A percentile compares a stretch with the other conserved stretches of the same genome.
phyloP scores from a whole-genome alignment of 2,329 filamentous ascomycete species.

The Decorospora gaudefroyi region DNA sequence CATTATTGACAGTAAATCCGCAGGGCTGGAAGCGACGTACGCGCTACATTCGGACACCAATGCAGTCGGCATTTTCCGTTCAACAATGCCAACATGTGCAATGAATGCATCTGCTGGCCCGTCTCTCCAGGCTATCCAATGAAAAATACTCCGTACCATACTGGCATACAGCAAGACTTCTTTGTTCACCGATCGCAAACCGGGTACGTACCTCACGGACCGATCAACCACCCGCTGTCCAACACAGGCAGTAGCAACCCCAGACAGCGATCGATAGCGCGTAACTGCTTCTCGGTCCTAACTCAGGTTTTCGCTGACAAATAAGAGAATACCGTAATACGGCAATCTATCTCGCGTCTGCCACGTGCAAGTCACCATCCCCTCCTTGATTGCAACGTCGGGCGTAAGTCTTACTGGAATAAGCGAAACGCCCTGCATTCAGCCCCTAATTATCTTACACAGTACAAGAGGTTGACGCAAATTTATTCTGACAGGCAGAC shows the following conservation, averaged over 20 bases:
- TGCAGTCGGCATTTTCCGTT: neutral
- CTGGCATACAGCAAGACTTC: too few relatives aligned
- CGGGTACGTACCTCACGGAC: too few relatives aligned
- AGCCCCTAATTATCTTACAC: slow-evolving; percentile 4
- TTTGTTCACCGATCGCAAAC: too few relatives aligned
- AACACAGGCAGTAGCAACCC: neutral
- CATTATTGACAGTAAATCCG: slow-evolving; percentile 6
- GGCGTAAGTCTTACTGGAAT: slow-evolving; percentile 4
- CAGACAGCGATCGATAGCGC: slow-evolving; percentile 1
- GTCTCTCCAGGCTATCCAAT: too few relatives aligned
- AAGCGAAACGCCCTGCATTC: slow-evolving; percentile 15
- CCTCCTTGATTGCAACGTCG: too few relatives aligned
- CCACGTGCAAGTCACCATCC: slow-evolving; percentile 4
- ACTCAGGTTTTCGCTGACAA: too few relatives aligned
- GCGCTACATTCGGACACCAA: slow-evolving; percentile 5
- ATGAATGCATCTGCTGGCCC: too few relatives aligned
- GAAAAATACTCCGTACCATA: too few relatives aligned
- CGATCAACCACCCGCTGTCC: neutral
- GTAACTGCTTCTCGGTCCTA: too few relatives aligned
- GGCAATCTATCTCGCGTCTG: slow-evolving; percentile 1
- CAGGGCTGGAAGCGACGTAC: slow-evolving; percentile 9
- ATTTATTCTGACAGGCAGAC: too few relatives aligned
- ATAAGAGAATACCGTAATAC: too few relatives aligned
- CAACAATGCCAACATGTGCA: neutral
- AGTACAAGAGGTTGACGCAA: slow-evolving; percentile 7